These are phyloP conservation scores for Talaromyces funiculosus DNA, from an alignment of 2,329 filamentous ascomycete genomes.

Conservation along the genomic window DNA sequence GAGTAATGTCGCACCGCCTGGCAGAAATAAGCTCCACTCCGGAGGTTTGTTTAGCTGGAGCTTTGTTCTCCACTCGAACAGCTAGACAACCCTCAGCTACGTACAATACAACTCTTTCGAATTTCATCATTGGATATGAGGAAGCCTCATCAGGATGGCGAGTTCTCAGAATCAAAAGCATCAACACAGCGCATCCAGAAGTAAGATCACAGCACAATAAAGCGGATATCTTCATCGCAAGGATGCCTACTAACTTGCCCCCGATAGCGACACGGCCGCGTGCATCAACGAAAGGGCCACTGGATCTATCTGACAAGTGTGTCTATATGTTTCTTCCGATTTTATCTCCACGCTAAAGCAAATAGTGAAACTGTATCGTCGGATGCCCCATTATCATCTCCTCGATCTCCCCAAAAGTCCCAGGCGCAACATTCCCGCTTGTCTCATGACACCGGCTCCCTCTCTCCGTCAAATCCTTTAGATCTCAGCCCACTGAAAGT, in stretches of 20 bases:
- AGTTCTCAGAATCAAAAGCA: constrained; percentile 23
- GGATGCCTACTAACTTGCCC: constrained; percentile 8
- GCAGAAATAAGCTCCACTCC: constrained; percentile 20
- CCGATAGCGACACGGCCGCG: constrained; percentile 35
- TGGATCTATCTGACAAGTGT: constrained; percentile 67
- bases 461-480: constrained; percentile 29
- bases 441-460: constrained; percentile 20
- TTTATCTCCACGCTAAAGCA: constrained; percentile 14
- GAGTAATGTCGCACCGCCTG: constrained; percentile 21
- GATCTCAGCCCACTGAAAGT: constrained; percentile 21
- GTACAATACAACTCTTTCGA: neutral
- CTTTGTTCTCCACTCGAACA: neutral
- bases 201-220: constrained; percentile 21
- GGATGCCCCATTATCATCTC: constrained; percentile 14
- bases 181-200: constrained; percentile 31
- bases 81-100: neutral
- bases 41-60: neutral
- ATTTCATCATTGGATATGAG: neutral
- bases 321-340: constrained; percentile 23
- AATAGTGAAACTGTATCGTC: constrained; percentile 24
- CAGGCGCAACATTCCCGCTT: constrained; percentile 15
- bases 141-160: constrained; percentile 18
- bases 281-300: constrained; percentile 65
- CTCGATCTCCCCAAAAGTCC: constrained; percentile 16
- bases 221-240: neutral